These are phyloP conservation scores for Basipetospora chlamydospora DNA, from an alignment of 2,329 filamentous ascomycete genomes.

Conservation along the genomic window DNA sequence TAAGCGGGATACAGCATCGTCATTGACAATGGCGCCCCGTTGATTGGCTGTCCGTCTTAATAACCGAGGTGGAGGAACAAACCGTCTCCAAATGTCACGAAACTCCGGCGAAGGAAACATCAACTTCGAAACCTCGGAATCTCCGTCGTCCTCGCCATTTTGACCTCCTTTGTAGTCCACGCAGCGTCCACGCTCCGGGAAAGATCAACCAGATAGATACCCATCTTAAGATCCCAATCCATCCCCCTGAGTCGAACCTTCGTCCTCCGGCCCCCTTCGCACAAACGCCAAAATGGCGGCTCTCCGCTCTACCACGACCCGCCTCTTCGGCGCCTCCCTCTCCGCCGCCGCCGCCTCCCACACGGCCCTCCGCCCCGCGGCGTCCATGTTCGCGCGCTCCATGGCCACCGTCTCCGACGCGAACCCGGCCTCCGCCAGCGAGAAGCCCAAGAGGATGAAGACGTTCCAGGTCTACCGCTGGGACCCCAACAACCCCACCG, in stretches of 20 bases:
- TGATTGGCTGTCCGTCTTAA: slow-evolving; percentile 4
- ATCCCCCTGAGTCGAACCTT: background rate
- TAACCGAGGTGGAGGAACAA: slow-evolving; percentile 5
- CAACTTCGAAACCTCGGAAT: slow-evolving; percentile 5
- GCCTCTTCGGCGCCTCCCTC: slow-evolving; percentile 33
- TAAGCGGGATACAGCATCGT: background rate
- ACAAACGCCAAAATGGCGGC: slow-evolving; percentile 36
- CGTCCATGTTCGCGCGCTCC: slow-evolving; percentile 26
- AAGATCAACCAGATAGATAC: too few species aligned
- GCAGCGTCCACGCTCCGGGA: background rate
- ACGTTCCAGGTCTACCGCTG: slow-evolving; percentile 98
- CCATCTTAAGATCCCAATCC: background rate
- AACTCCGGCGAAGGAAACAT: slow-evolving; percentile 5
- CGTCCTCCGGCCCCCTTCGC: background rate
- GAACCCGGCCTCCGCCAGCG: background rate
- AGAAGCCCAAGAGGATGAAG: slow-evolving; percentile 58
- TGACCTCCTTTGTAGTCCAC: background rate
- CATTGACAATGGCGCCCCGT: slow-evolving; percentile 3
- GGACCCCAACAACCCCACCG: slow-evolving; percentile 83
- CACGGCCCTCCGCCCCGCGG: slow-evolving; percentile 23
- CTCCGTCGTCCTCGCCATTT: background rate
- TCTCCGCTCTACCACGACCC: slow-evolving; percentile 42
- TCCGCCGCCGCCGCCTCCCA: slow-evolving; percentile 22
- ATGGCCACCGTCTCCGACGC: slow-evolving; percentile 45
- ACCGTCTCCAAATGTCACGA: slow-evolving; percentile 3